phyloP scores from a whole-genome alignment of 257 asterid species.

The Nicotiana tomentosiformis region DNA sequence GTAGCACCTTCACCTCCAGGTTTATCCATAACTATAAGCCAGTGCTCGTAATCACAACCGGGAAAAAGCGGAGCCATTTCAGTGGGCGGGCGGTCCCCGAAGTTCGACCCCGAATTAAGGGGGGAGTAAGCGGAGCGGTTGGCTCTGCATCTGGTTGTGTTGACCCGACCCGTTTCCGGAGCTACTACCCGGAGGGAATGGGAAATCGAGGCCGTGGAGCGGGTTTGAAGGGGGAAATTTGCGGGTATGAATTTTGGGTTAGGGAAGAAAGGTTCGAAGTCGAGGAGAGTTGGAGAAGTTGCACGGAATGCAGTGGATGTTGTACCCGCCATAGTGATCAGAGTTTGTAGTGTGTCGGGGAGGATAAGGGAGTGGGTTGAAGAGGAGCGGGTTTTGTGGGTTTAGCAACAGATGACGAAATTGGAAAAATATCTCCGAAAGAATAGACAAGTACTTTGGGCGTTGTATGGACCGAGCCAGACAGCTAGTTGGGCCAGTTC shows the following conservation, averaged over 20 bases:
- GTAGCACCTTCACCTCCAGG: conserved; percentile 93
- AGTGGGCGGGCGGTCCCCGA: conserved; percentile 85
- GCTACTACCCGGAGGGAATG: conserved; percentile 18
- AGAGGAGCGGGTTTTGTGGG: neutral
- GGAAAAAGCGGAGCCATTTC: conserved; percentile 96
- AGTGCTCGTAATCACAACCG: conserved; percentile 92
- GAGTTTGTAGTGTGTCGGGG: neutral
- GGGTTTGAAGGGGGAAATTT: conserved; percentile 22
- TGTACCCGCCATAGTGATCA: conserved; percentile 26
- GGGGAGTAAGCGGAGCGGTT: conserved; percentile 75
- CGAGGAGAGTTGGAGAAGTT: conserved; percentile 21
- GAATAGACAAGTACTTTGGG: too few species aligned
- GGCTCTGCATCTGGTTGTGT: conserved; percentile 51
- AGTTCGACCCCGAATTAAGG: conserved; percentile 67
- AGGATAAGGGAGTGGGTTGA: neutral
- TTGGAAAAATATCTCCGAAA: too few species aligned
- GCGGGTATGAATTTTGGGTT: conserved; percentile 40
- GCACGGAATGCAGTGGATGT: conserved; percentile 47
- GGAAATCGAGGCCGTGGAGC: conserved; percentile 22
- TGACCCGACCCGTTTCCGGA: conserved; percentile 32
- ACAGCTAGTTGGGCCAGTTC: too few species aligned
- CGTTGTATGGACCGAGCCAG: too few species aligned
- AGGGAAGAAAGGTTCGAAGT: conserved; percentile 39
- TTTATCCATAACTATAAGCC: conserved; percentile 95
- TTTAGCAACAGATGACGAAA: too few species aligned